phyloP scores from a whole-genome alignment of 2,329 filamentous ascomycete genomes.

The Trichothecium sympodiale region DNA sequence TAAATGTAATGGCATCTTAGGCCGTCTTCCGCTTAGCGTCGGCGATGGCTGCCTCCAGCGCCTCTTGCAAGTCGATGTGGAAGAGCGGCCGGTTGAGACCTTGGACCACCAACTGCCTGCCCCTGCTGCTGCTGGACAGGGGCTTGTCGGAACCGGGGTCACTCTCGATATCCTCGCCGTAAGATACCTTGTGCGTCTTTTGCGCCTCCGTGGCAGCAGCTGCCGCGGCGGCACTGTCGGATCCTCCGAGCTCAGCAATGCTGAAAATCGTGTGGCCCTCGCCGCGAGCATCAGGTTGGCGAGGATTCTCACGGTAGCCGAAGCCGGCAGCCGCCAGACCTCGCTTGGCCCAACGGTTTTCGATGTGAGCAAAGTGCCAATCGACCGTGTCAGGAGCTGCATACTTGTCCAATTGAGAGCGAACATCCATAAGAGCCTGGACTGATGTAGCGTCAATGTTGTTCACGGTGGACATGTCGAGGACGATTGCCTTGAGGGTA shows the following conservation, averaged over 20 bases:
- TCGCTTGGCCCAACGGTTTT: slow-evolving; percentile 45
- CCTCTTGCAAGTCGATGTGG: slow-evolving; percentile 38
- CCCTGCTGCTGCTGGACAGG: slow-evolving; percentile 33
- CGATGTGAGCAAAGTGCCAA: slow-evolving; percentile 41
- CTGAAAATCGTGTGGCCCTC: slow-evolving; percentile 63
- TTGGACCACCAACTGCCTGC: slow-evolving; percentile 25
- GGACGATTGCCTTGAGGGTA: slow-evolving; percentile 40
- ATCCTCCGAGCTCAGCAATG: slow-evolving; percentile 74
- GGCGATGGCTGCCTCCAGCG: slow-evolving; percentile 31
- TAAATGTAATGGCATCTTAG: background rate
- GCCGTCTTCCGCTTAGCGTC: slow-evolving; percentile 18
- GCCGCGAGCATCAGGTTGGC: slow-evolving; percentile 11
- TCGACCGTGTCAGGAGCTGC: slow-evolving; percentile 32
- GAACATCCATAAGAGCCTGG: slow-evolving; percentile 41
- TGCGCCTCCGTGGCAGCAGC: slow-evolving; percentile 52
- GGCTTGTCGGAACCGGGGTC: background rate
- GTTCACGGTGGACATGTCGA: slow-evolving; percentile 45
- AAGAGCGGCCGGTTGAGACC: slow-evolving; percentile 40
- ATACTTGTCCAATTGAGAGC: slow-evolving; percentile 40
- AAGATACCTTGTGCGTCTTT: slow-evolving; percentile 9
- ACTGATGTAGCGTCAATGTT: slow-evolving; percentile 44
- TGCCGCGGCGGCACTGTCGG: slow-evolving; percentile 43
- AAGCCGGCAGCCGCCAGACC: slow-evolving; percentile 43
- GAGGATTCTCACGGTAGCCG: slow-evolving; percentile 25
- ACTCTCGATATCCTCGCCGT: slow-evolving; percentile 16